These are phyloP conservation scores for Gamarada debralockiae DNA, from an alignment of 495 filamentous ascomycete species.

Conservation along the genomic window DNA sequence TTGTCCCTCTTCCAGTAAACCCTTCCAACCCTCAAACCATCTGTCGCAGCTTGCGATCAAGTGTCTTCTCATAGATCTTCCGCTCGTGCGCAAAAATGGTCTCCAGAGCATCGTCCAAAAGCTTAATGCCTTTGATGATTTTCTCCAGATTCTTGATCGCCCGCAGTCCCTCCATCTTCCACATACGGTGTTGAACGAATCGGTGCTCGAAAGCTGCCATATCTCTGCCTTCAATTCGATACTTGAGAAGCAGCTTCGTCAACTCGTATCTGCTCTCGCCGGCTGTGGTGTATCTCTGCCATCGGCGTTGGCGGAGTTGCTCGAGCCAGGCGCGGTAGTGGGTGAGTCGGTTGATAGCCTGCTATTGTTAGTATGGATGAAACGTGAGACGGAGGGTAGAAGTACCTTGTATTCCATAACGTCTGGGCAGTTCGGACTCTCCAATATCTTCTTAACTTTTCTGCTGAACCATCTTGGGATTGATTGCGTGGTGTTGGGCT, in stretches of 20 bases:
- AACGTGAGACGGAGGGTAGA: not conserved
- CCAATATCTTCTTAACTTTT: conserved; percentile 1
- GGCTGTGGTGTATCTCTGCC: not conserved
- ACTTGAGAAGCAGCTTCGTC: not conserved
- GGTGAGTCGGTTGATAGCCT: not conserved
- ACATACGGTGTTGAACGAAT: not conserved
- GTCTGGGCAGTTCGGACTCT: not conserved
- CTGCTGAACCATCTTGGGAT: not conserved
- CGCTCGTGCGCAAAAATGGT: not conserved
- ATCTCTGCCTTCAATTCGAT: not conserved
- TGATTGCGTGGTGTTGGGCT: too few relatives aligned
- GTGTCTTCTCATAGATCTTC: not conserved
- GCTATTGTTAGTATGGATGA: not conserved
- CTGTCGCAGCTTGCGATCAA: not conserved
- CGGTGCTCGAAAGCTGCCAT: not conserved
- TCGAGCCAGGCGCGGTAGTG: not conserved
- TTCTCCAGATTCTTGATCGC: not conserved
- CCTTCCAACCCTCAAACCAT: too few relatives aligned
- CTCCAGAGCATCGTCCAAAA: not conserved
- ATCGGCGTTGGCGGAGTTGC: not conserved
- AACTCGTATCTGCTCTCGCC: not conserved
- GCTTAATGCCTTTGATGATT: not conserved
- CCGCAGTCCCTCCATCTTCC: not conserved
- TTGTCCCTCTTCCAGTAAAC: too few relatives aligned
- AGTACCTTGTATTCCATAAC: not conserved